Conservation (phyloP, 1,139 yeast genomes). For the Nakaseomyces bracarensis region DNA sequence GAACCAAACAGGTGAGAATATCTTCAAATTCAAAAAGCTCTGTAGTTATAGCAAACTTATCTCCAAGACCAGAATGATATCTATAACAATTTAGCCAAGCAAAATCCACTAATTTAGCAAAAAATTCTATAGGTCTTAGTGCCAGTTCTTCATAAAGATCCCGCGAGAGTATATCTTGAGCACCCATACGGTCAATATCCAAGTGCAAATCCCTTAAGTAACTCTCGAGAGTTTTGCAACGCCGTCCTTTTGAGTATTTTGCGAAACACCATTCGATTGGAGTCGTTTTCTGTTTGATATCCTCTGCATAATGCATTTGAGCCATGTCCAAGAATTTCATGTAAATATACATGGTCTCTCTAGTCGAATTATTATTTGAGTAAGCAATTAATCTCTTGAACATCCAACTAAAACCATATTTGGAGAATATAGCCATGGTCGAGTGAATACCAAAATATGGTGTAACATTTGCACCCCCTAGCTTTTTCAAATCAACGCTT, state of each 20-base stretch:
- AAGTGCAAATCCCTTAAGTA: not conserved
- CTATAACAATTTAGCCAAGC: constrained; percentile 1
- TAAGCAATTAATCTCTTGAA: constrained; percentile 11
- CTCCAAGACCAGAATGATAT: not conserved
- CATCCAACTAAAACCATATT: constrained; percentile 14
- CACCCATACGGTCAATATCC: not conserved
- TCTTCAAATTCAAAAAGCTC: constrained; percentile 3
- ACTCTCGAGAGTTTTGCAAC: constrained; percentile 4
- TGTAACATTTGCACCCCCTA: constrained; percentile 1
- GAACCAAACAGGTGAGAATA: not conserved
- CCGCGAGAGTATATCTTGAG: not conserved
- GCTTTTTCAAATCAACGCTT: constrained; percentile 2
- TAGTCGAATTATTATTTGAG: constrained; percentile 9
- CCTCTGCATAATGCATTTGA: constrained; percentile 7
- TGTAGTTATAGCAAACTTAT: not conserved
- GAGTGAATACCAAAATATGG: constrained; percentile 13
- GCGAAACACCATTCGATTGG: constrained; percentile 7
- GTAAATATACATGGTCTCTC: constrained; percentile 13
- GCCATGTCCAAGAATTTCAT: constrained; percentile 13
- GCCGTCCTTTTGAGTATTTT: constrained; percentile 1
- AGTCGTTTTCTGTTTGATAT: constrained; percentile 3
- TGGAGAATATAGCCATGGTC: constrained; percentile 10
- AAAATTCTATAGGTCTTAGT: constrained; percentile 2
- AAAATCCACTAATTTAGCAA: not conserved
- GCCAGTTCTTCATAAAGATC: constrained; percentile 5